These are phyloP conservation scores for Vicia villosa DNA, from an alignment of 306 rosid species.

Conservation along the genomic window DNA sequence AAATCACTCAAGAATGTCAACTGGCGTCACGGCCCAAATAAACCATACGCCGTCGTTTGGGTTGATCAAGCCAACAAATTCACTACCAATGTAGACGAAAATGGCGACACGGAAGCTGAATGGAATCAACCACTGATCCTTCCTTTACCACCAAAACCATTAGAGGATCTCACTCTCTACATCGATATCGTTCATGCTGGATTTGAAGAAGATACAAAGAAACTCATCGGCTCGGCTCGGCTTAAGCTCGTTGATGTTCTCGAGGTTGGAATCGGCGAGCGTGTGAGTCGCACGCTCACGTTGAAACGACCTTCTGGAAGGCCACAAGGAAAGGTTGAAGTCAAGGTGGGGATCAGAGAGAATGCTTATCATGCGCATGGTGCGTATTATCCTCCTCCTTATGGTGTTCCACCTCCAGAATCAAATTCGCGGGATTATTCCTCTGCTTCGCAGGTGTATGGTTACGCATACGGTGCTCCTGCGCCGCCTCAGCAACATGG, in stretches of 20 bases:
- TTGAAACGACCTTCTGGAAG: slow-evolving; percentile 82
- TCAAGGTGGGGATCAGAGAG: slow-evolving; percentile 47
- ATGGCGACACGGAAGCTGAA: slow-evolving; percentile 57
- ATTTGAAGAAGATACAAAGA: slow-evolving; percentile 62
- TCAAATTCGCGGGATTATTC: not conserved
- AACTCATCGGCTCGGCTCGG: slow-evolving; percentile 67
- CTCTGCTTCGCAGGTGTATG: not conserved
- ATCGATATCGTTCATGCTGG: slow-evolving; percentile 77
- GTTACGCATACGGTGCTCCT: not conserved
- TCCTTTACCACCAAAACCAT: slow-evolving; percentile 45
- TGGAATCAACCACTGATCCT: slow-evolving; percentile 67
- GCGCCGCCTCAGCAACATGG: not conserved
- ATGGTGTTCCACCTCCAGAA: slow-evolving; percentile 39
- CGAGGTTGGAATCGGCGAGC: slow-evolving; percentile 53
- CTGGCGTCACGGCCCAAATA: slow-evolving; percentile 68
- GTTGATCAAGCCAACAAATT: slow-evolving; percentile 55
- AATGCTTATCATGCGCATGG: slow-evolving; percentile 48
- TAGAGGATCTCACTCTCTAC: slow-evolving; percentile 53
- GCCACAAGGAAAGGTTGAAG: slow-evolving; percentile 73
- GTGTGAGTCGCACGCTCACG: slow-evolving; percentile 40
- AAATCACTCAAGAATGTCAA: slow-evolving; percentile 70
- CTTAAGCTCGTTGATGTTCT: slow-evolving; percentile 53
- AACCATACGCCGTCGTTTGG: slow-evolving; percentile 82
- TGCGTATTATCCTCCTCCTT: slow-evolving; percentile 44
- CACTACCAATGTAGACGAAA: slow-evolving; percentile 51